phyloP scores from a whole-genome alignment of 1,284 basidiomycete genomes.

The Cutaneotrichosporon cavernicola region DNA sequence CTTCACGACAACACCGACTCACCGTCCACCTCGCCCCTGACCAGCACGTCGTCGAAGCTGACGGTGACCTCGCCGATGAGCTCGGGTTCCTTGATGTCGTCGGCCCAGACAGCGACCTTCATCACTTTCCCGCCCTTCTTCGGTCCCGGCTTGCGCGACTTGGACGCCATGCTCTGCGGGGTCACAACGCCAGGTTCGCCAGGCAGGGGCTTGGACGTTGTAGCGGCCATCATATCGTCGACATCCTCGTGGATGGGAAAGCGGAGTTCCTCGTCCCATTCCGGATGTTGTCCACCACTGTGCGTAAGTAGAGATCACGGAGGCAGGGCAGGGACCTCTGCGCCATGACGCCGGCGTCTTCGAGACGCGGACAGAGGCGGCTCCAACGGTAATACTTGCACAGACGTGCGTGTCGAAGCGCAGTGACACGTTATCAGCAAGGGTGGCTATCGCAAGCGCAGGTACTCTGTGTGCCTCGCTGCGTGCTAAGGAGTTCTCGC shows the following conservation, averaged over 20 bases:
- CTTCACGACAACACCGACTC: conserved; percentile 42
- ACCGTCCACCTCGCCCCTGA: conserved; percentile 96
- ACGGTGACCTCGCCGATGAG: conserved; percentile 89
- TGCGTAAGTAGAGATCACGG: background rate
- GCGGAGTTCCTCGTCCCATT: conserved; percentile 97
- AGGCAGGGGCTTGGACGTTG: conserved; percentile 38
- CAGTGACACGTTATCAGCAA: background rate
- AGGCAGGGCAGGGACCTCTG: background rate
- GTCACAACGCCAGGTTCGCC: conserved; percentile 39
- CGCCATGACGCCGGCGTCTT: background rate
- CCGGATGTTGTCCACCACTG: conserved; percentile 92
- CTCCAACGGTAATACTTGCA: too few relatives aligned
- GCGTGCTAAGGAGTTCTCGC: background rate
- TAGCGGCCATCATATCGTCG: conserved; percentile 63
- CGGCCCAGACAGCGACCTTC: conserved; percentile 85
- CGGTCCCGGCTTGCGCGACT: conserved; percentile 53
- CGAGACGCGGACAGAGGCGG: background rate
- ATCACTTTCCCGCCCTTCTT: conserved; percentile 61
- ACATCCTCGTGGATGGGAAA: conserved; percentile 84
- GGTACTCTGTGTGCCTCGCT: background rate
- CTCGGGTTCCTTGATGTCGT: conserved; percentile 92
- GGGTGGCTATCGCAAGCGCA: background rate
- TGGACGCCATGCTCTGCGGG: conserved; percentile 55
- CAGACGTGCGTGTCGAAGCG: background rate
- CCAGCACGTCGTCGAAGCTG: conserved; percentile 83